These are phyloP conservation scores for Candida nanaspora DNA, from an alignment of 805 yeast genomes.

Conservation along the genomic window DNA sequence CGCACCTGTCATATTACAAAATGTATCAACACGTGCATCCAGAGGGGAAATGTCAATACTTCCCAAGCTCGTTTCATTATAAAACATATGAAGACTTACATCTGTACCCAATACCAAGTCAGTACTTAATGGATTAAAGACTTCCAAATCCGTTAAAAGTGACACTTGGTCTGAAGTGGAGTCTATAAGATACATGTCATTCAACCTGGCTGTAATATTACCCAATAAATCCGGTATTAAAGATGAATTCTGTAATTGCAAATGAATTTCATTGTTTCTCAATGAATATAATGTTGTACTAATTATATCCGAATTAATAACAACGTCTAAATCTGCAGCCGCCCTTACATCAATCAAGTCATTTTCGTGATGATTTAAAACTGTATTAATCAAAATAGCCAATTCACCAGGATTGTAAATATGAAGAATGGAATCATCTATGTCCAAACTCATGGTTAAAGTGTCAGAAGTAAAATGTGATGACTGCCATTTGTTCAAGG, in stretches of 20 bases:
- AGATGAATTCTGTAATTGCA: neutral
- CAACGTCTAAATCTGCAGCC: constrained; percentile 9
- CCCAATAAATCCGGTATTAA: neutral
- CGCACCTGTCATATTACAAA: constrained; percentile 14
- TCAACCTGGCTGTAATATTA: constrained; percentile 2
- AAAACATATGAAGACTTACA: constrained; percentile 14
- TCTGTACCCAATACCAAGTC: constrained; percentile 9
- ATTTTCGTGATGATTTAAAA: neutral
- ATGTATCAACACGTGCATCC: constrained; percentile 10
- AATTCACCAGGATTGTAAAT: constrained; percentile 1
- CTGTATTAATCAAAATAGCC: neutral
- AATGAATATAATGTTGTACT: constrained; percentile 8
- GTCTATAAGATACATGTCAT: constrained; percentile 16
- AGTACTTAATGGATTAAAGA: constrained; percentile 27
- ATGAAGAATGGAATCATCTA: constrained; percentile 4
- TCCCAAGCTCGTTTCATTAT: constrained; percentile 30
- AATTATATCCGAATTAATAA: constrained; percentile 16
- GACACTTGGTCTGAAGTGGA: constrained; percentile 19
- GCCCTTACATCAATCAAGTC: constrained; percentile 1
- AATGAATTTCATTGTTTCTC: neutral
- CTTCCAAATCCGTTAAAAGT: constrained; percentile 23
- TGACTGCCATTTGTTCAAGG: constrained; percentile 10
- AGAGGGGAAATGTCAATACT: constrained; percentile 18
- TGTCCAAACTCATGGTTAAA: constrained; percentile 3
- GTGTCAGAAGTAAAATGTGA: constrained; percentile 13